Base-by-base conservation (phyloP, 495 filamentous ascomycete genomes). In the Parmelia sp. region DNA sequence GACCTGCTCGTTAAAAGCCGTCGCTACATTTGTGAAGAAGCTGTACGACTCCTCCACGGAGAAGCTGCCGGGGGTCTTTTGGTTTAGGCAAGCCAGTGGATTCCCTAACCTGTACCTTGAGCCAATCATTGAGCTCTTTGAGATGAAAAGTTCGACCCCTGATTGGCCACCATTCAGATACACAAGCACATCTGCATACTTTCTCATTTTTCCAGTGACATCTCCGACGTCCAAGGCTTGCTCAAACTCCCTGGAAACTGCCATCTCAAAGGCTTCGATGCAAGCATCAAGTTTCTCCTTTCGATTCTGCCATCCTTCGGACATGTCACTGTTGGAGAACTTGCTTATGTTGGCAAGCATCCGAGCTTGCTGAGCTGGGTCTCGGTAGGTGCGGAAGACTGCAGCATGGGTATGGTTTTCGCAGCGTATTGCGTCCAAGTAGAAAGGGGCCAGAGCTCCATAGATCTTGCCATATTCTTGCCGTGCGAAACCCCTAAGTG, bases 401-500 rank as follows among this genome's bases (percentile, higher is more conserved):
- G 90, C 76, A 8, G 89, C 90, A 60, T 96, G 90, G 15, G 87
- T 83, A 69, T 96, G 91, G 25, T 83, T 86, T 68, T 83, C 86
- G 21, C 86, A 86, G 62, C 77, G 78, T 6, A 79, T 85, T 51
- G 97, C 86, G 70, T 97, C 90, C 57, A 87, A 80, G 75, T 97
- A 97, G 69, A 95, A 90, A 14, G 91, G 92, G 47, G 86, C 89
- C 65, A 97, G 77, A 15, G 90, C 91, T 23, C 86, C 87, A 75
- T 97, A 96, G 36, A 97, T 83, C 73, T 87, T 92, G 29, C 88
- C 94, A 73, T 91, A 97, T 74, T 97, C 91, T 70, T 92, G 86
- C 60, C 92, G 82, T 25, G 94, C 94, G 72, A 88, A 81, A 17
- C 95, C 94, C 19, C 95, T 81, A 47, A 94, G 81, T n/a, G 91